Evolutionary conservation across 2,329 filamentous ascomycete genomes (phyloP), one percentile per base, ranked within the genome.

Genomic region (Trichoderma sp.): DNA sequence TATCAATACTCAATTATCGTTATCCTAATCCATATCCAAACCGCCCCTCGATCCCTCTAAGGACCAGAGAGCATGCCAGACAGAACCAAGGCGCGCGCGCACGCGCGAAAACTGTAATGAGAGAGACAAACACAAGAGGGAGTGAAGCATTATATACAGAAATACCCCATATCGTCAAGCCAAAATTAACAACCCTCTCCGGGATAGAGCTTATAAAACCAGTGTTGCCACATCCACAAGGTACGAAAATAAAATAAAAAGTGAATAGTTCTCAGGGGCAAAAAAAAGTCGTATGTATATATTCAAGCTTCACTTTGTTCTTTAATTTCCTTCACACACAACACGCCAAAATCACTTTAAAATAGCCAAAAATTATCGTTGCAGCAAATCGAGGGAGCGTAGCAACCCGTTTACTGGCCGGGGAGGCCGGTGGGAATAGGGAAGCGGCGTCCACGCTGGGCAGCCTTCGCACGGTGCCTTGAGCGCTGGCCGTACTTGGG

Each of bases 401-500:
- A 7, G 15, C 6, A n/a, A n/a, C n/a, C n/a, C 8, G 30, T 20
- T 32, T 30, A 32, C 28, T 32, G 55, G 30, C 55, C 26, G 28
- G 55, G 28, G 15, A 12, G 23, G 13, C 15, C 55, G 17, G 13
- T 55, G 15, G 59, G 28, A 15, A 34, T 4, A 1, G 55, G n/a
- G 39, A 36, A 9, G n/a, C 36, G 55, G 12, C 47, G 34, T 34
- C 66, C 66, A 3, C n/a, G 57, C 28, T 68, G 53, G 28, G 57
- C 66, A 5, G 68, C 68, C 23, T 58, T 23, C 11, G 64, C 70
- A 55, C 64, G 30, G 68, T 71, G 71, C 59, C 26, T 70, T 8
- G 39, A 50, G 53, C 71, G 53, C 20, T 73, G 61, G 28, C 75
- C 76, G 53, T 77, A 77, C 34, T 66, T 75, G 36, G 80, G 80